Evolutionary conservation across 2,329 filamentous ascomycete species (phyloP), one percentile per base, ranked within the genome.

Genomic region (Cladosporium sp.): DNA sequence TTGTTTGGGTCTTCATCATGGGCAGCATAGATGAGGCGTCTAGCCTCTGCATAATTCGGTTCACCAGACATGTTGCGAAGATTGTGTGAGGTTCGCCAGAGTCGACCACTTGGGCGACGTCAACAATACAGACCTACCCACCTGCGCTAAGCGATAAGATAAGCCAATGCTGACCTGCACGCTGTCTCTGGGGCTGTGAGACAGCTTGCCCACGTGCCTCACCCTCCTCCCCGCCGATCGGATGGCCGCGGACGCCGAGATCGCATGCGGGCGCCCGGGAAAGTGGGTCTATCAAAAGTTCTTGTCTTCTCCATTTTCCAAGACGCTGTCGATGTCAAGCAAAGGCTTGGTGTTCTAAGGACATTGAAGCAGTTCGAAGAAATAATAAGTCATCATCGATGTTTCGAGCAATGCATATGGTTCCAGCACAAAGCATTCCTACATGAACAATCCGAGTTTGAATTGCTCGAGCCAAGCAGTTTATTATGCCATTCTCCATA

Each of bases 1-100:
- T 78, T 80, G 66, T 77, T 87, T 3, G 88, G 87, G 70, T 91
- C 88, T 62, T 81, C 73, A 57, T 83, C 75, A 73, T 91, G 88
- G 0, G 87, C 90, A 56, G 82, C 80, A 75, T 94, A 90, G 68
- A 95, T 92, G 63, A 85, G 79, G 36, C 78, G 71, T 39, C 91
- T 76, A 24, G 87, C 88, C 40, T 67, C 65, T 4, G 66, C 61
- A 64, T 71, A 75, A 22, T 66, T 60, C 17, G 58, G 60, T 20
- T 55, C 37, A n/a, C 17, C 17, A 44, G 56, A 8, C 56, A 58
- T 58, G 15, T 19, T 50, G 2, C 6, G 12, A 34, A 7, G 22
- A 13, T 45, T 10, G 17, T 47, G 19, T 17, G 24, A 3, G 9
- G 5, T 48, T 5, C 12, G 13, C 17, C 12, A 39, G 36, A 39